Percentiles rank a stretch among this genome's conserved stretches.
Evolutionary conservation across 169 alveolate species (phyloP).

Genomic region (Plasmodium berghei): DNA sequence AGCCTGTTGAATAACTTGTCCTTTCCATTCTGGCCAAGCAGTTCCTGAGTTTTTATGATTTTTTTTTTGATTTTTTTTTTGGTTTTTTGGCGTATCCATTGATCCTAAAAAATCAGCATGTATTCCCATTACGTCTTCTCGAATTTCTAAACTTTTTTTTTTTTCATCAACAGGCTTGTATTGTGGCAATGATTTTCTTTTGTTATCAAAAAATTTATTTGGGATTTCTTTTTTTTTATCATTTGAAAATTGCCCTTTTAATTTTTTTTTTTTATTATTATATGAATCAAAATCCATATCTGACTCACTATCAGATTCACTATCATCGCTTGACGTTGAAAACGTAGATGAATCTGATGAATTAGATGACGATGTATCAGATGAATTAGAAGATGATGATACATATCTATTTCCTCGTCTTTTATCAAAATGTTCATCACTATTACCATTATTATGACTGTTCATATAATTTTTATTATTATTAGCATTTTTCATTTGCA

Average conservation of each 20-base stretch:
- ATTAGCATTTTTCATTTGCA: conserved; percentile 14
- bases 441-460: conserved; percentile 8
- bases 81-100: conserved; percentile 82
- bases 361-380: conserved; percentile 62
- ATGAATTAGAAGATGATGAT: conserved; percentile 65
- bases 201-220: conserved; percentile 46
- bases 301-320: conserved; percentile 80
- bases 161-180: conserved; percentile 88
- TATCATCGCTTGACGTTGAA: conserved; percentile 85
- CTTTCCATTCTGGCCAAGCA: conserved; percentile 95
- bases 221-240: conserved; percentile 71
- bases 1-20: conserved; percentile 93
- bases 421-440: conserved; percentile 53
- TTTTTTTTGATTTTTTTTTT: conserved; percentile 43
- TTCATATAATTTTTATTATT: conserved; percentile 19
- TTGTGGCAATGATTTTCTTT: conserved; percentile 82
- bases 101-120: conserved; percentile 89
- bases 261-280: conserved; percentile 26
- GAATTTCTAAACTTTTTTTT: conserved; percentile 80
- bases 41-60: conserved; percentile 83
- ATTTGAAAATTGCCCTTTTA: conserved; percentile 64
- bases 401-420: conserved; percentile 41
- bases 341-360: conserved; percentile 75
- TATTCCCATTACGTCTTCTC: conserved; percentile 89
- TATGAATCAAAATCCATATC: conserved; percentile 77